These are phyloP conservation scores for Amylocystis lapponica DNA, from an alignment of 768 basidiomycete genomes.

Conservation along the genomic window DNA sequence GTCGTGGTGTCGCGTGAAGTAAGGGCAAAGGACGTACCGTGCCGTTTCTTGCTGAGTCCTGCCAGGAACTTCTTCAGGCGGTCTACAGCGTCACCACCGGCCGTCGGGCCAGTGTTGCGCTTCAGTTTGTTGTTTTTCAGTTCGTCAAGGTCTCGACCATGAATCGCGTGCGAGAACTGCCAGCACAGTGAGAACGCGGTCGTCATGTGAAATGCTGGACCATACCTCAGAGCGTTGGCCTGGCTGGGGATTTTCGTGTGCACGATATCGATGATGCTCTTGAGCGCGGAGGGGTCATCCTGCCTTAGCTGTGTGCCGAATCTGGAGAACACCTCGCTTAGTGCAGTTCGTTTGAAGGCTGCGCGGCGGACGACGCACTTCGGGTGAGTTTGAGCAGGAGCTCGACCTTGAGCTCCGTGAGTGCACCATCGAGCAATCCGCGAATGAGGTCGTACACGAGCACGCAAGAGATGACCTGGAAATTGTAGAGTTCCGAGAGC, in stretches of 20 bases:
- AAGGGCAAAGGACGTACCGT: conserved; percentile 40
- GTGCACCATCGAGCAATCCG: conserved; percentile 52
- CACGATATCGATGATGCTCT: conserved; percentile 83
- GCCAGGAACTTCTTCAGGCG: conserved; percentile 86
- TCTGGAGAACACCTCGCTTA: no score
- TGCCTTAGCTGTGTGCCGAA: conserved; percentile 86
- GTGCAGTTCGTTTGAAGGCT: neutral
- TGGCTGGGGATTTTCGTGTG: conserved; percentile 61
- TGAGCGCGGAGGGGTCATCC: conserved; percentile 89
- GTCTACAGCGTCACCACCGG: conserved; percentile 70
- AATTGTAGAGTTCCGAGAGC: conserved; percentile 91
- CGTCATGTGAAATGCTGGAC: neutral
- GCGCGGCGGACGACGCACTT: conserved; percentile 37
- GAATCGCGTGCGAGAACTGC: conserved; percentile 38
- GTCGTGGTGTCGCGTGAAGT: neutral
- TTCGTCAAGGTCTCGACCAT: conserved; percentile 93
- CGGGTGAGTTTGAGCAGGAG: conserved; percentile 78
- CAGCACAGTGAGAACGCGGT: no score
- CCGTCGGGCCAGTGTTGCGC: conserved; percentile 56
- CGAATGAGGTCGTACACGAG: conserved; percentile 91
- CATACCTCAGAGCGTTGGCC: conserved; percentile 47
- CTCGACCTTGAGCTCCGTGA: conserved; percentile 82
- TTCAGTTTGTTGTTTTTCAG: conserved; percentile 89
- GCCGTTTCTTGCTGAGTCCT: conserved; percentile 68
- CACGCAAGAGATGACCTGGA: conserved; percentile 84